Base-by-base conservation (phyloP, 1,139 yeast genomes). In the Nakaseomyces sp. region DNA sequence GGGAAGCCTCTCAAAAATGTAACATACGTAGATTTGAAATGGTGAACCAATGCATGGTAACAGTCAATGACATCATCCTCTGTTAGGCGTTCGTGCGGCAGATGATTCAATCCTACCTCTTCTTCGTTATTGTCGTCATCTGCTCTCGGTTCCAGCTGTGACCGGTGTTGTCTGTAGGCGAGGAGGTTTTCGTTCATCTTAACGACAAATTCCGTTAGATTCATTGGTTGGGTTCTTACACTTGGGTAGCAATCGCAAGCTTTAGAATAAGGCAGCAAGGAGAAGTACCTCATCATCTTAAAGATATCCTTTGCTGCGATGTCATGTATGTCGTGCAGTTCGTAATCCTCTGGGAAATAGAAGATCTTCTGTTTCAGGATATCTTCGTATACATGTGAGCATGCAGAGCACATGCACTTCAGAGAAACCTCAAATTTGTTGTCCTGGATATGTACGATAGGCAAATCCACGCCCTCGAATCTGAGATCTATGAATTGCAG, bases 201-300 rank as follows among this genome's bases (percentile, higher is more conserved):
- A 1, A 48, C 45, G 12, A 67, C 58, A 44, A 66, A 64, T 22
- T 58, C 52, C 12, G 59, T 53, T 40, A 66, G 47, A 45, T 59
- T 58, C 60, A 64, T 67, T 12, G 68, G 63, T 28, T 66, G 68
- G 0, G 71, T 68, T 41, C 66, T 57, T 2, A 68, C 70, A 37
- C 69, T 60, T 24, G 72, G 72, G 47, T 63, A 67, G 37, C 52
- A 54, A 48, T 67, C 72, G 40, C 68, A 65, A 1, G 71, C 70
- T 45, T 67, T 67, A 0, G 71, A 66, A 45, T 68, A 68, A 2
- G 72, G 72, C 33, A 64, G 50, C 19, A 68, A 42, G 19, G 63
- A 62, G 10, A 65, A 53, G 29, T 54, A 51, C 37, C 62, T 53
- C 54, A 67, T 61, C 54, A 58, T 61, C 13, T 61, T 60, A 46